These are phyloP conservation scores for Dactylella cylindrospora DNA, from an alignment of 2,329 filamentous ascomycete genomes.

Conservation along the genomic window DNA sequence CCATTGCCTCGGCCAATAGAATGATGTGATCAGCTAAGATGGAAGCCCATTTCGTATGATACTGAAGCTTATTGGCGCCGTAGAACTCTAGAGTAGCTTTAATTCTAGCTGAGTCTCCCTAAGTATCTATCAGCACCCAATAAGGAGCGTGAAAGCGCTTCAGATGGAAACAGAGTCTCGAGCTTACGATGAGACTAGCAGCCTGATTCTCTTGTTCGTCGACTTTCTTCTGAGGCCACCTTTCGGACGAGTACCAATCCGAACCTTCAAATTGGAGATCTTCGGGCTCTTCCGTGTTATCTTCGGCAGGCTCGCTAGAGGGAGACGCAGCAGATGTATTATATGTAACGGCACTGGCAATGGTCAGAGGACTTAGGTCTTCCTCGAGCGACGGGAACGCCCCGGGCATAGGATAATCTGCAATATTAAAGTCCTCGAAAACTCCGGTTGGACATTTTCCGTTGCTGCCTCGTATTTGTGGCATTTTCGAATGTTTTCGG, in stretches of 20 bases:
- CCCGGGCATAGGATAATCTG: too few species aligned
- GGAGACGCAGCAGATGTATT: too few species aligned
- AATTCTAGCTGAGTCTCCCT: slow-evolving; percentile 22
- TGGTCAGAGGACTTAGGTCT: too few species aligned
- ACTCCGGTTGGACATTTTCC: too few species aligned
- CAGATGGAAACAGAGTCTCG: not conserved
- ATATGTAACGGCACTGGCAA: too few species aligned
- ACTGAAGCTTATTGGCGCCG: slow-evolving; percentile 25
- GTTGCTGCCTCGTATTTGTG: too few species aligned
- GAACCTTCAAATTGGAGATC: slow-evolving; percentile 8
- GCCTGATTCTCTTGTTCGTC: slow-evolving; percentile 24
- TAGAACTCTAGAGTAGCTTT: slow-evolving; percentile 34
- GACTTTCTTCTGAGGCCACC: slow-evolving; percentile 15
- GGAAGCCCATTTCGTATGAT: slow-evolving; percentile 25
- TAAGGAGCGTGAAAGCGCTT: not conserved
- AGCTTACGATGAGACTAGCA: slow-evolving; percentile 21
- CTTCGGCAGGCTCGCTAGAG: too few species aligned
- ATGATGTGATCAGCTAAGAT: slow-evolving; percentile 30
- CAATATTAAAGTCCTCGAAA: too few species aligned
- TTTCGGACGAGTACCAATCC: slow-evolving; percentile 22
- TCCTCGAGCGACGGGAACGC: too few species aligned
- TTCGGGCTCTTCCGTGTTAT: too few species aligned
- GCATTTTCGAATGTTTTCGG: too few species aligned
- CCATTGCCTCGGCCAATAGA: slow-evolving; percentile 23
- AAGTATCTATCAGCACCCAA: not conserved